These are phyloP conservation scores for Salix brachista DNA, from an alignment of 345 rosid species.

Conservation along the genomic window DNA sequence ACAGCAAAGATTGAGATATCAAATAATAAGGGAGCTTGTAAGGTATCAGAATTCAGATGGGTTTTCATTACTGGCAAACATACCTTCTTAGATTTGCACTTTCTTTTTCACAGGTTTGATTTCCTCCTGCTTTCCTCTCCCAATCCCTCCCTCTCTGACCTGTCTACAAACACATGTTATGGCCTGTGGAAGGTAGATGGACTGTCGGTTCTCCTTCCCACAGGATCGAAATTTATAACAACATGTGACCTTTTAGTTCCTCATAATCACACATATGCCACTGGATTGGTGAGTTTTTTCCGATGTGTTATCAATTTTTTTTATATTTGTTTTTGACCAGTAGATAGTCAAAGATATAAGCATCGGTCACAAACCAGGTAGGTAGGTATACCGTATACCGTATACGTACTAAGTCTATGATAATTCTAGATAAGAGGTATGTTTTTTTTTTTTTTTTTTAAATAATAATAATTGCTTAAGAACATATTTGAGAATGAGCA, in stretches of 20 bases:
- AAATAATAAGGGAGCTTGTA: background rate
- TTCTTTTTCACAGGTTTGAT: slow-evolving; percentile 5
- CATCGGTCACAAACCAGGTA: too few relatives aligned
- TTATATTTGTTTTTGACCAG: too few relatives aligned
- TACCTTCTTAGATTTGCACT: slow-evolving; percentile 18
- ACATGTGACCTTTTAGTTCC: background rate
- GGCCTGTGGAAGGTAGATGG: too few relatives aligned
- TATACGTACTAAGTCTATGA: too few relatives aligned
- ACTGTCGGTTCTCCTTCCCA: background rate
- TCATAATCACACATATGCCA: slow-evolving; percentile 14
- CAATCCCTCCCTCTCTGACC: background rate
- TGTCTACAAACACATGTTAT: background rate
- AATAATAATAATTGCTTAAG: too few relatives aligned
- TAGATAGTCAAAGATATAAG: too few relatives aligned
- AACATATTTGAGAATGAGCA: too few relatives aligned
- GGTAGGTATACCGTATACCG: too few relatives aligned
- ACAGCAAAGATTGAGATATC: too few relatives aligned
- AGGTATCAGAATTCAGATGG: background rate
- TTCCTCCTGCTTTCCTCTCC: background rate
- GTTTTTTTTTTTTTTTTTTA: too few relatives aligned
- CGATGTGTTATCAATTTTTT: too few relatives aligned
- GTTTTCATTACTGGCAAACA: slow-evolving; percentile 6
- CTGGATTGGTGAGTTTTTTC: background rate
- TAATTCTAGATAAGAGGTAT: too few relatives aligned
- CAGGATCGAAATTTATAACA: background rate